These are phyloP conservation scores for Dactylellina leptospora DNA, from an alignment of 2,329 filamentous ascomycete genomes.

Conservation along the genomic window DNA sequence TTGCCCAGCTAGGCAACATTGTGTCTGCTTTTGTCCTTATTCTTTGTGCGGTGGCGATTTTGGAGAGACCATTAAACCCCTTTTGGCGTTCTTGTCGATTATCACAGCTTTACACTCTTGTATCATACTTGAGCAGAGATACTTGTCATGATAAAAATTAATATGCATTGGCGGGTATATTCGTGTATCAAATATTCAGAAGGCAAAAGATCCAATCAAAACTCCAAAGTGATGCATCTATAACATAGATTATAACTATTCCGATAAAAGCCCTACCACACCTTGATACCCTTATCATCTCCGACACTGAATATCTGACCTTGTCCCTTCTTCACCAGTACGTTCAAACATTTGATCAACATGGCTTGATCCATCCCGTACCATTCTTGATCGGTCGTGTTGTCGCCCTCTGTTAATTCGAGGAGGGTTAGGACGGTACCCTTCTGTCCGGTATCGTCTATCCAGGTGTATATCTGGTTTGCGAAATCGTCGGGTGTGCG, in stretches of 20 bases:
- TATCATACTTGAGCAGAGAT: slow-evolving; percentile 3
- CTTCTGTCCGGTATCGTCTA: slow-evolving; percentile 77
- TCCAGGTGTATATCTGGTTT: slow-evolving; percentile 76
- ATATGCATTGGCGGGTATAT: slow-evolving; percentile 35
- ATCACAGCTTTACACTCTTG: slow-evolving; percentile 1
- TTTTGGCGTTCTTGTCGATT: slow-evolving; percentile 28
- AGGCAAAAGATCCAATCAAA: background rate
- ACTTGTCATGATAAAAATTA: background rate
- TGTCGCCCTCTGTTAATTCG: slow-evolving; percentile 88
- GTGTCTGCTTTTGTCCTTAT: background rate
- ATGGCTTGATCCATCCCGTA: slow-evolving; percentile 86
- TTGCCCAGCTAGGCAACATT: background rate
- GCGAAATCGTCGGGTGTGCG: slow-evolving; percentile 91
- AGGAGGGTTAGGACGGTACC: slow-evolving; percentile 90
- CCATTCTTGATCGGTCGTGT: slow-evolving; percentile 76
- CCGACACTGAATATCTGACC: slow-evolving; percentile 86
- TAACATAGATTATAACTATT: no score
- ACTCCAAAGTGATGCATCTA: background rate
- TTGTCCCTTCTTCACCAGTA: slow-evolving; percentile 87
- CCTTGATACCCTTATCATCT: slow-evolving; percentile 91
- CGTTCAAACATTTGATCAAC: slow-evolving; percentile 77
- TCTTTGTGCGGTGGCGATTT: slow-evolving; percentile 5
- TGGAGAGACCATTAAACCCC: background rate
- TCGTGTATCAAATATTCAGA: background rate
- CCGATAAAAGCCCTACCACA: slow-evolving; percentile 68